Evolutionary conservation across 1,284 basidiomycete species (phyloP), one percentile per base, ranked within the genome.

Genomic region (Fistulina hepatica): DNA sequence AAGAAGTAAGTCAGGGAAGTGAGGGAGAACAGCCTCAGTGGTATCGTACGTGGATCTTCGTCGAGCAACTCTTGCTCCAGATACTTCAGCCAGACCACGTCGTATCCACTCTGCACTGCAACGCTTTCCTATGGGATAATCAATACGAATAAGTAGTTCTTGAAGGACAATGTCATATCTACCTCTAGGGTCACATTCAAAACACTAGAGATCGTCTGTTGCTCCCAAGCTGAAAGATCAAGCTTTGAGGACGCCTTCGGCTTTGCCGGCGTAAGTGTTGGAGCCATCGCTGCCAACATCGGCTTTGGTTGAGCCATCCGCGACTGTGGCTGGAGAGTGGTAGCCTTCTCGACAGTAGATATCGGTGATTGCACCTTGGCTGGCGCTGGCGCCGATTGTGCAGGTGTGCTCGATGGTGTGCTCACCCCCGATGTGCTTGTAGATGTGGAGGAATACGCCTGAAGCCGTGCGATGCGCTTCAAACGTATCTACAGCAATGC

Each of bases 101-200:
- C 70, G 64, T 81, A 84, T 30, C 71, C 69, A 43, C 65, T 81
- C 42, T 62, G 59, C 53, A 88, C 76, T 1, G 89, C 86, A 4
- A 74, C 68, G 3, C 71, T 63, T 60, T 70, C 73, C 85, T 93
- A 51, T 19, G 34, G 36, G 27, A 36, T 31, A 47, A 48, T 38
- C 36, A 21, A 36, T 21, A 20, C 32, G 22, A 20, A 30, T 12
- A 9, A 23, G 4, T 37, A 22, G 3, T 4, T 36, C 2, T 5
- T 6, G 6, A 32, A 24, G n/a, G 3, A 27, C 21, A 17, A 24
- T 25, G 20, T 16, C 28, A 22, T 5, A 65, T 76, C 47, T 54
- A 90, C 90, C 47, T 76, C 73, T 23, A 97, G 63, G 0, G 91
- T 93, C 5, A 86, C 77, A 44, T 79, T 77, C 52, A 95, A 71